These are phyloP conservation scores for Cantharellus cinnabarinus DNA, from an alignment of 768 basidiomycete genomes.

Conservation along the genomic window DNA sequence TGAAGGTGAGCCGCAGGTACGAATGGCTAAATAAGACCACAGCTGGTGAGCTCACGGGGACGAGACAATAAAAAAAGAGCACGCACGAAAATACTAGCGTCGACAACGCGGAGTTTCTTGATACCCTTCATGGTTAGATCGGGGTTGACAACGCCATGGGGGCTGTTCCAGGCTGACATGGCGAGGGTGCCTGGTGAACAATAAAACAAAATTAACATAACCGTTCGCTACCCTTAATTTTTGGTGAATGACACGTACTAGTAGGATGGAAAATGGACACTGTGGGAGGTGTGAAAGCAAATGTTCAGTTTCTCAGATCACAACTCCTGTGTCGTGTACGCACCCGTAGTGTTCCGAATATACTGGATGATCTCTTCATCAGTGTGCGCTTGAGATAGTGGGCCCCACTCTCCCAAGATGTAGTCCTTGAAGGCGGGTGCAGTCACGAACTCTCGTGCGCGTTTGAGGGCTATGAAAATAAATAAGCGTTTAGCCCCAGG, in stretches of 20 bases:
- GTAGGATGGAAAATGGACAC: too few relatives aligned
- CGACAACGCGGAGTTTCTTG: constrained; percentile 24
- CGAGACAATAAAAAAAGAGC: not conserved
- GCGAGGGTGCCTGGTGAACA: not conserved
- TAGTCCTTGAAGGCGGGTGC: not conserved
- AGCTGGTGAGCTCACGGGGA: not conserved
- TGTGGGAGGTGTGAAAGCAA: too few relatives aligned
- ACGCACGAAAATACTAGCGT: constrained; percentile 20
- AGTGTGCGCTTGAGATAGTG: not conserved
- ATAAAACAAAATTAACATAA: too few relatives aligned
- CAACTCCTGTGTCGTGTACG: not conserved
- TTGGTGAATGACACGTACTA: too few relatives aligned
- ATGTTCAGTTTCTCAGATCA: not conserved
- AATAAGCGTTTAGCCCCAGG: not conserved
- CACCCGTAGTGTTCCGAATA: not conserved
- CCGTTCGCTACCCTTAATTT: too few relatives aligned
- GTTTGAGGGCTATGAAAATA: not conserved
- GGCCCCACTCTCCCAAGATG: not conserved
- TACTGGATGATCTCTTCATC: not conserved
- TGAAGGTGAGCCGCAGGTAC: not conserved
- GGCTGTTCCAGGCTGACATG: not conserved
- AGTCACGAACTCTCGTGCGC: not conserved
- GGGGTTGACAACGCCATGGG: constrained; percentile 24
- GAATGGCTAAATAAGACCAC: not conserved
- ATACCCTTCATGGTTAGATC: constrained; percentile 25